These are phyloP conservation scores for Suhomyces vadensis DNA, from an alignment of 805 yeast genomes.

Conservation along the genomic window DNA sequence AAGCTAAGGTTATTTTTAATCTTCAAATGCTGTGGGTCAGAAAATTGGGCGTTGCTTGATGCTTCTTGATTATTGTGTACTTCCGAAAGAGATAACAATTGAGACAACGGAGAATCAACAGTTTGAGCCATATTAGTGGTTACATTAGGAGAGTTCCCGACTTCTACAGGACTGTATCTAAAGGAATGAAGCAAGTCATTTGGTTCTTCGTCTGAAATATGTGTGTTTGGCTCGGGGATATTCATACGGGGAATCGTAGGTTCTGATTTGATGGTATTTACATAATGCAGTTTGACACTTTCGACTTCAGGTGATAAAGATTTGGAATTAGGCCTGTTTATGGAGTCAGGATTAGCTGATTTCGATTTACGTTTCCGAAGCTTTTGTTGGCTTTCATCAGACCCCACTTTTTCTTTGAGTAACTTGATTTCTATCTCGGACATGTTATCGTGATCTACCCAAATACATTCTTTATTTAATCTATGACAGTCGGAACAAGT, in stretches of 20 bases:
- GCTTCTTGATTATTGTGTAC: background rate
- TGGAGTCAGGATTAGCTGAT: background rate
- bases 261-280: too few species aligned
- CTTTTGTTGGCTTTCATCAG: conserved; percentile 43
- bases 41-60: background rate
- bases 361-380: conserved; percentile 37
- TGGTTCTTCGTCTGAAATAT: too few species aligned
- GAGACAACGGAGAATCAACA: conserved; percentile 1
- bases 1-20: background rate
- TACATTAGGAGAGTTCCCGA: conserved; percentile 12
- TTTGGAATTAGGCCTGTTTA: background rate
- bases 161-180: conserved; percentile 14
- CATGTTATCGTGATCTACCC: conserved; percentile 48
- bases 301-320: background rate
- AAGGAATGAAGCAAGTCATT: conserved; percentile 1
- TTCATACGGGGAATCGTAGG: too few species aligned
- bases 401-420: conserved; percentile 38
- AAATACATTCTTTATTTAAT: conserved; percentile 48
- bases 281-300: too few species aligned
- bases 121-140: background rate
- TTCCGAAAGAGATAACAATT: background rate
- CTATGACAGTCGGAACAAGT: conserved; percentile 51
- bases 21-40: background rate
- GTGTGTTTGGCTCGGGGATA: too few species aligned
- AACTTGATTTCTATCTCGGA: conserved; percentile 34